Evolutionary conservation across 2,329 filamentous ascomycete species (phyloP).

Genomic region (Microsporum ferrugineum): DNA sequence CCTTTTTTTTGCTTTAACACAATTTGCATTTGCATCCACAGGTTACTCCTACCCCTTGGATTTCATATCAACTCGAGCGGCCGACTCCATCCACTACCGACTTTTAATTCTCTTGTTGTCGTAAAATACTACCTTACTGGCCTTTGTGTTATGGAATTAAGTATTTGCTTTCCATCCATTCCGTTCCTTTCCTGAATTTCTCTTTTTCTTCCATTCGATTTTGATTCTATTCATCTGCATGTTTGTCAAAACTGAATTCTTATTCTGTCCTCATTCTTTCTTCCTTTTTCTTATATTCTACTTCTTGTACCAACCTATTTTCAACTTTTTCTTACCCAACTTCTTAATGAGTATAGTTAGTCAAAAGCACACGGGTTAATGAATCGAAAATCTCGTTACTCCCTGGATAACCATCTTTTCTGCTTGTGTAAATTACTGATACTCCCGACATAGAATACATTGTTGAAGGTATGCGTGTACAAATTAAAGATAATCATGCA

Average conservation of each 20-base stretch:
- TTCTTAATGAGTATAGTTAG: conserved; percentile 2
- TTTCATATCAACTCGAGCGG: neutral
- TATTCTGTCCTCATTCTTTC: neutral
- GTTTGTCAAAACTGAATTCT: neutral
- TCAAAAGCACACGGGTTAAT: neutral
- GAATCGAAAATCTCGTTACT: neutral
- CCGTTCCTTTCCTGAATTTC: neutral
- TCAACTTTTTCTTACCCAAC: neutral
- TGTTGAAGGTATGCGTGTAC: neutral
- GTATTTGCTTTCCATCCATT: neutral
- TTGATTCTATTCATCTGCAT: neutral
- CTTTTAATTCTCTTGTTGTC: neutral
- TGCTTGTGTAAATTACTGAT: neutral
- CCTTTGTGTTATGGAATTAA: neutral
- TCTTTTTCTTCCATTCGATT: neutral
- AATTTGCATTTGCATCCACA: neutral
- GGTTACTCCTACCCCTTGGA: neutral
- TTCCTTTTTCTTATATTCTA: neutral
- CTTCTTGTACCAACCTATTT: conserved; percentile 1
- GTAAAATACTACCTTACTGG: neutral
- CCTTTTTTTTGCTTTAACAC: neutral
- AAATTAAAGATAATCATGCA: too few relatives aligned
- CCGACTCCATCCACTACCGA: neutral
- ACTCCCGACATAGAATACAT: too few relatives aligned
- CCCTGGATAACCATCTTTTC: neutral